These are phyloP conservation scores for Lecanicillium sp. DNA, from an alignment of 2,329 filamentous ascomycete species.

Conservation along the genomic window DNA sequence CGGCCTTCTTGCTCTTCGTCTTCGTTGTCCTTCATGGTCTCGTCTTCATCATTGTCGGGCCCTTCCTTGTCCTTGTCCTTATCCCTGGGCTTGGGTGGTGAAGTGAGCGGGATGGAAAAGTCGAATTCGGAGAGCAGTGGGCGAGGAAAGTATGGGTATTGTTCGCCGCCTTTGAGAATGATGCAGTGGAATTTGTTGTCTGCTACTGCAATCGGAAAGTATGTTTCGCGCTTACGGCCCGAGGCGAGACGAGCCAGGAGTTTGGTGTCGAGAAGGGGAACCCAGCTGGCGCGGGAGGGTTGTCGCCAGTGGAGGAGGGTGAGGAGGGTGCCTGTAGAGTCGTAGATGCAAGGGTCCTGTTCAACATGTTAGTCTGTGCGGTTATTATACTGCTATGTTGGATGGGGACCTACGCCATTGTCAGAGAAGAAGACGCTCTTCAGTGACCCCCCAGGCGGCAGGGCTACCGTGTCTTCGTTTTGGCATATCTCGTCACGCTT, in stretches of 20 bases:
- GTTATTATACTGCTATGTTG: neutral
- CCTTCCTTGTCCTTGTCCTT: constrained; percentile 22
- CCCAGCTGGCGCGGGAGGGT: constrained; percentile 79
- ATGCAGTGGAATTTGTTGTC: constrained; percentile 95
- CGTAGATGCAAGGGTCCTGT: constrained; percentile 91
- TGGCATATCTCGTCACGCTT: constrained; percentile 92
- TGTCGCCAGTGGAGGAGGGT: constrained; percentile 86
- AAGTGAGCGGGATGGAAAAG: constrained; percentile 73
- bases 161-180: constrained; percentile 91
- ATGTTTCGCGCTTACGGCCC: constrained; percentile 79
- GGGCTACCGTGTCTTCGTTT: constrained; percentile 82
- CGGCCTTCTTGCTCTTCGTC: constrained; percentile 23
- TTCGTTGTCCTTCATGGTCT: constrained; percentile 25
- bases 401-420: constrained; percentile 55
- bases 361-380: neutral
- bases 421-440: constrained; percentile 89
- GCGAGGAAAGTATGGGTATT: constrained; percentile 86
- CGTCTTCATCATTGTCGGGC: constrained; percentile 20
- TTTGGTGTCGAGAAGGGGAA: constrained; percentile 84
- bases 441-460: constrained; percentile 65
- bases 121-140: constrained; percentile 89
- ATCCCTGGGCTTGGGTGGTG: constrained; percentile 30
- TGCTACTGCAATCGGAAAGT: constrained; percentile 93
- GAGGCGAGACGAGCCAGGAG: constrained; percentile 72
- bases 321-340: constrained; percentile 80